A percentile compares a stretch with the other conserved stretches of the same genome.
These are phyloP conservation scores for Erigeron philadelphicus DNA, from an alignment of 140 eudicot genomes.

Conservation along the genomic window DNA sequence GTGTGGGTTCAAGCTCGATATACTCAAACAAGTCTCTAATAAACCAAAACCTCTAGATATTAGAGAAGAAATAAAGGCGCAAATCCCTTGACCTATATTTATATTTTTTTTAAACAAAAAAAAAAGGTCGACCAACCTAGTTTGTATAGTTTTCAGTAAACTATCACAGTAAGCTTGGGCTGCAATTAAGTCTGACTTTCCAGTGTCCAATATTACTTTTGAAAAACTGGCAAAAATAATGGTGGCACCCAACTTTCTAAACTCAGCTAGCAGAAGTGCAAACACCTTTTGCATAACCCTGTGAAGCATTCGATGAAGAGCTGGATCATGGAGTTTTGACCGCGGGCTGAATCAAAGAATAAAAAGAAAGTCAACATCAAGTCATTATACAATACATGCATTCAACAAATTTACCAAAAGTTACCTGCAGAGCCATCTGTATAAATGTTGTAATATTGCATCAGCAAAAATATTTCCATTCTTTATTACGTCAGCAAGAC, in stretches of 20 bases:
- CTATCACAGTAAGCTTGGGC: conserved; percentile 91
- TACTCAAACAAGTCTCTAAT: conserved; percentile 79
- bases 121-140: conserved; percentile 54
- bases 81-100: conserved; percentile 1
- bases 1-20: conserved; percentile 92
- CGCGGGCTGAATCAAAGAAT: conserved; percentile 56
- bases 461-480: conserved; percentile 92
- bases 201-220: conserved; percentile 79
- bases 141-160: conserved; percentile 61
- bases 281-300: conserved; percentile 95
- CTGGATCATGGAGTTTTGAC: conserved; percentile 94
- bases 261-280: conserved; percentile 75
- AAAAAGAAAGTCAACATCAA: conserved; percentile 15
- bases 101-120: neutral
- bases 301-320: conserved; percentile 92
- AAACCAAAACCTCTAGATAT: conserved; percentile 19
- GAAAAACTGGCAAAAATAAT: conserved; percentile 73
- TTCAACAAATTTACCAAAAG: conserved; percentile 19
- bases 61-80: conserved; percentile 1
- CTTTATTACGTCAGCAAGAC: conserved; percentile 79
- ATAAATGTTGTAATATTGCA: conserved; percentile 82
- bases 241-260: conserved; percentile 85
- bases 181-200: conserved; percentile 76
- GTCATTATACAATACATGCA: conserved; percentile 2
- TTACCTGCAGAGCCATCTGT: conserved; percentile 99